A percentile compares a stretch with the other conserved stretches of the same genome.
Evolutionary conservation across 768 basidiomycete genomes (phyloP).

Genomic region (Termitomyces eurrhizus): DNA sequence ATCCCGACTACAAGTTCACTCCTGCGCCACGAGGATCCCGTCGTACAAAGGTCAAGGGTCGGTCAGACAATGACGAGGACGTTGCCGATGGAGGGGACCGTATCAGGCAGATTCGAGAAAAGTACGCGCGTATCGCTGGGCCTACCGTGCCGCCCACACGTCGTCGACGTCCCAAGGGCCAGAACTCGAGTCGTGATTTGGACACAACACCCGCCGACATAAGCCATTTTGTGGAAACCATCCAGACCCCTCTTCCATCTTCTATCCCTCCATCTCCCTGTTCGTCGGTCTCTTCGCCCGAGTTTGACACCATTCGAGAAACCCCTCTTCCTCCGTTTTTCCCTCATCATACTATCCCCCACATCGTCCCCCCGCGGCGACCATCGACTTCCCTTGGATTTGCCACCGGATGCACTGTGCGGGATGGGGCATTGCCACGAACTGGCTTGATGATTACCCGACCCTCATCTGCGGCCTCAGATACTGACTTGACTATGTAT

Average conservation of each 20-base stretch:
- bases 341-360: conserved; percentile 19
- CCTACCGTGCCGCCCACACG: conserved; percentile 33
- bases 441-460: conserved; percentile 15
- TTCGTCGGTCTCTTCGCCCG: conserved; percentile 13
- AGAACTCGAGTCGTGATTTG: conserved; percentile 15
- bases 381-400: conserved; percentile 32
- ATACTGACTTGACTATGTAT: conserved; percentile 17
- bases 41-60: conserved; percentile 27
- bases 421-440: conserved; percentile 7
- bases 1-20: conserved; percentile 63
- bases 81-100: conserved; percentile 18
- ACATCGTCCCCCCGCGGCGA: conserved; percentile 23
- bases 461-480: conserved; percentile 20
- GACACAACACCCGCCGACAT: conserved; percentile 3
- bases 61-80: conserved; percentile 12
- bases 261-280: conserved; percentile 16
- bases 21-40: conserved; percentile 38
- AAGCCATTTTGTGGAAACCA: conserved; percentile 6
- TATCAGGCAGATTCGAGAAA: conserved; percentile 32
- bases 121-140: conserved; percentile 27
- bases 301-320: conserved; percentile 10
- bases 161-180: conserved; percentile 26
- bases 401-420: conserved; percentile 6
- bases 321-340: conserved; percentile 19
- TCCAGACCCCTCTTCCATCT: conserved; percentile 5